These are phyloP conservation scores for Ustilago hordei DNA, from an alignment of 1,284 basidiomycete genomes.

Conservation along the genomic window DNA sequence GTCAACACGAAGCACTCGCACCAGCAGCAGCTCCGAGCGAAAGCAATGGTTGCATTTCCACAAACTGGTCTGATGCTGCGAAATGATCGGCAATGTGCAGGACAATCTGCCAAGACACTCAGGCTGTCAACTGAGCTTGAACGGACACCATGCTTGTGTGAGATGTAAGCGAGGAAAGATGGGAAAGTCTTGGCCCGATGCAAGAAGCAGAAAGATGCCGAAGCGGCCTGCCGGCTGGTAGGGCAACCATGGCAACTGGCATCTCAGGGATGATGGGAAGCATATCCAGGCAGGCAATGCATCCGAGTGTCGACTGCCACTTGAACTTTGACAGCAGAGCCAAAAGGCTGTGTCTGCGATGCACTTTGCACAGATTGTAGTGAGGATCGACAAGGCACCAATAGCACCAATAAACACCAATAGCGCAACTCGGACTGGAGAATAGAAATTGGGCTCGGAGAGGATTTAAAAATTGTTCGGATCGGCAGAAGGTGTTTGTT, in stretches of 20 bases:
- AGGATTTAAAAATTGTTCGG: not conserved
- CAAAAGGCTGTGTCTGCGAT: not conserved
- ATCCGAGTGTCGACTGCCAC: not conserved
- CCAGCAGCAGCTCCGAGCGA: not conserved
- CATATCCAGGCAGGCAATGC: not conserved
- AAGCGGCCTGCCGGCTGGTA: not conserved
- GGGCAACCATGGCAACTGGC: not conserved
- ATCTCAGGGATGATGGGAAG: not conserved
- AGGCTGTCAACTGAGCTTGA: not conserved
- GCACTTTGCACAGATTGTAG: not conserved
- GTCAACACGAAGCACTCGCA: not conserved
- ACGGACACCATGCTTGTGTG: not conserved
- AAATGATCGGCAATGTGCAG: conserved; percentile 12
- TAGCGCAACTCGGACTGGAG: not conserved
- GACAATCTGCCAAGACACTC: not conserved
- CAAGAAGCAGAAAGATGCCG: conserved; percentile 1
- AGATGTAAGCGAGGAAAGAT: not conserved
- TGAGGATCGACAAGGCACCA: conserved; percentile 1
- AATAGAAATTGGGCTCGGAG: not conserved
- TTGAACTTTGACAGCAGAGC: not conserved
- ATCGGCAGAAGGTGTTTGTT: not conserved
- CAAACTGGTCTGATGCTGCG: no score
- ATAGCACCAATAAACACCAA: not conserved
- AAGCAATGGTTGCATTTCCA: no score
- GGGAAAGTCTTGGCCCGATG: conserved; percentile 20